Evolutionary conservation across 306 rosid genomes (phyloP).

Genomic region (Dicorynia guianensis): DNA sequence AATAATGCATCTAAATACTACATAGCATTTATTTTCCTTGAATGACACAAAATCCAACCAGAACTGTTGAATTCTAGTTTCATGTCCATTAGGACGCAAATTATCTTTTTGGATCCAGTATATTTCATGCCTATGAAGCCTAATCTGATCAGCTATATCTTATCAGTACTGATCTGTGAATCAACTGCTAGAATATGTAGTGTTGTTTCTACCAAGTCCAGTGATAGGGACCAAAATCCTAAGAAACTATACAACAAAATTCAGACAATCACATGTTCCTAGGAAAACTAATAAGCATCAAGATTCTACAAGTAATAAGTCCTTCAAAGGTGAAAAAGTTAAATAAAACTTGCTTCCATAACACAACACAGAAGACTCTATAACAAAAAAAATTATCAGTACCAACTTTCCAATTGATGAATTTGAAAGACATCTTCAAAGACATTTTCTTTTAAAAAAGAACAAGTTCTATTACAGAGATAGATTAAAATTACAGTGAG

Average conservation of each 20-base stretch:
- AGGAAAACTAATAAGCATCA: neutral
- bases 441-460: too few relatives aligned
- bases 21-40: constrained; percentile 1
- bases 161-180: neutral
- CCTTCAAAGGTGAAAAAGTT: too few relatives aligned
- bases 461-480: too few relatives aligned
- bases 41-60: constrained; percentile 14
- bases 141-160: constrained; percentile 13
- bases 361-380: too few relatives aligned
- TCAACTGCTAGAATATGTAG: neutral
- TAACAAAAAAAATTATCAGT: too few relatives aligned
- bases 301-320: too few relatives aligned
- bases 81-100: neutral
- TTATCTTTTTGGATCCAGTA: constrained; percentile 14
- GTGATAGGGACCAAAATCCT: neutral
- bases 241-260: neutral
- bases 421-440: too few relatives aligned
- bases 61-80: neutral
- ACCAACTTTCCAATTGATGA: too few relatives aligned
- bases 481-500: too few relatives aligned
- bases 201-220: neutral
- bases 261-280: neutral
- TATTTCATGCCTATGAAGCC: constrained; percentile 14
- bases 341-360: too few relatives aligned
- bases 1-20: neutral